phyloP scores from a whole-genome alignment of 2,329 filamentous ascomycete genomes.

The Akanthomyces uredinophilus region DNA sequence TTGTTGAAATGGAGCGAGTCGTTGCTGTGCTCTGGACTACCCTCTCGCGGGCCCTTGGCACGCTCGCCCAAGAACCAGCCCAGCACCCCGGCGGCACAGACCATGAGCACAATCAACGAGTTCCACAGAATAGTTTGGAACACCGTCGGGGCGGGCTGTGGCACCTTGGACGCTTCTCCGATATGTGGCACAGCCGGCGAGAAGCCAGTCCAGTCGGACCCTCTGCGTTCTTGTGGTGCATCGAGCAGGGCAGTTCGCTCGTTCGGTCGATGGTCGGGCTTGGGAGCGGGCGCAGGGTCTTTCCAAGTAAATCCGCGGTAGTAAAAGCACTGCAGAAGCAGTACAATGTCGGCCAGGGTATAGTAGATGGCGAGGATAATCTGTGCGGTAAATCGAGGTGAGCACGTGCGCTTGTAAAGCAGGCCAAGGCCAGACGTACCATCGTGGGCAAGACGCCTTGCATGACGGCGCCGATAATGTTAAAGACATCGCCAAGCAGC shows the following conservation, averaged over 20 bases:
- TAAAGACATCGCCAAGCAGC: slow-evolving; percentile 93
- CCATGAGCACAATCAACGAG: slow-evolving; percentile 67
- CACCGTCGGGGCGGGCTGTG: slow-evolving; percentile 43
- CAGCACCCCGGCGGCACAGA: slow-evolving; percentile 74
- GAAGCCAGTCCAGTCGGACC: slow-evolving; percentile 56
- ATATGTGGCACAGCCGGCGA: slow-evolving; percentile 81
- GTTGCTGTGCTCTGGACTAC: slow-evolving; percentile 34
- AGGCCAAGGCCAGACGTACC: slow-evolving; percentile 40
- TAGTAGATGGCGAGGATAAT: slow-evolving; percentile 93
- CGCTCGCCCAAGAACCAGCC: slow-evolving; percentile 71
- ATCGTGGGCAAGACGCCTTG: slow-evolving; percentile 93
- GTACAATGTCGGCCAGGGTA: slow-evolving; percentile 82
- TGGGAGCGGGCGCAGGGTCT: slow-evolving; percentile 42
- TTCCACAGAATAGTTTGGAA: slow-evolving; percentile 67
- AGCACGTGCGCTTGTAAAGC: background rate
- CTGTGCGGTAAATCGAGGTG: slow-evolving; percentile 29
- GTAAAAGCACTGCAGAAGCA: slow-evolving; percentile 89
- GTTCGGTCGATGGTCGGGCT: slow-evolving; percentile 37
- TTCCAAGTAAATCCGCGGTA: slow-evolving; percentile 77
- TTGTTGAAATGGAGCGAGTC: slow-evolving; percentile 61
- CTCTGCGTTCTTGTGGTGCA: slow-evolving; percentile 40
- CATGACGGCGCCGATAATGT: slow-evolving; percentile 85
- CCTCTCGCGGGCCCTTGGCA: slow-evolving; percentile 34
- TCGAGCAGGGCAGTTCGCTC: slow-evolving; percentile 52
- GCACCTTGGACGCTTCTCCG: slow-evolving; percentile 38